Base-by-base conservation (phyloP, 1,284 basidiomycete species). In the Puccinia triticina region DNA sequence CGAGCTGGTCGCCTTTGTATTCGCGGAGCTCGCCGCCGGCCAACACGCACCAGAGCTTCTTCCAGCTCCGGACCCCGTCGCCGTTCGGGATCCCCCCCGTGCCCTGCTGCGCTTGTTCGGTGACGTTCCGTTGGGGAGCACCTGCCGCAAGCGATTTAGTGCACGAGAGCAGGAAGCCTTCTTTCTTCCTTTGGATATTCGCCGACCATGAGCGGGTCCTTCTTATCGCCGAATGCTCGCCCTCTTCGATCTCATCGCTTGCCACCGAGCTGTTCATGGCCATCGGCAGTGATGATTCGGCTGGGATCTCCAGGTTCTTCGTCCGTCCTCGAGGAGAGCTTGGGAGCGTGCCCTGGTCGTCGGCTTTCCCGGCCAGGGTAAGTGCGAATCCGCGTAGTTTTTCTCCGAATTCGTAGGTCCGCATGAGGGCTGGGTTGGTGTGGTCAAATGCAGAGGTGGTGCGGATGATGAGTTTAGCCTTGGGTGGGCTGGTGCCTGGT, bases 21-120 rank as follows among this genome's bases (percentile, higher is more conserved):
- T 78, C 77, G 5, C 61, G 18, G 34, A 78, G 50, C 32, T 78
- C 48, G 10, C 77, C 77, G 10, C 26, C 77, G 26, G 61, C 43
- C 37, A 78, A 55, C 8, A 78, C 77, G 50, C 77, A 78, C 77
- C 77, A 78, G 8, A 78, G 43, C n/a, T 78, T 78, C 50, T 78
- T 78, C 77, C 77, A 78, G 18, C 61, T 67, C 32, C 57, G 43
- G 8, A 34, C 29, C n/a, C 34, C 29, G 69, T 78, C 66, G 32
- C 43, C 77, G 66, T 43, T 78, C 18, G 59, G 32, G 43, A 77
- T 77, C 21, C 61, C 46, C 2, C 46, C 46, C 4, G 43, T 78
- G 18, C 61, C 46, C 55, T 76, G 74, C 55, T 76, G 74, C 12
- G 48, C 21, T 26, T 29, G 71, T 14, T 73, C 71, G 23, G 46